Evolutionary conservation across 805 yeast genomes (phyloP), one percentile per base, ranked within the genome.

Genomic region (Wickerhamiella dianesei): DNA sequence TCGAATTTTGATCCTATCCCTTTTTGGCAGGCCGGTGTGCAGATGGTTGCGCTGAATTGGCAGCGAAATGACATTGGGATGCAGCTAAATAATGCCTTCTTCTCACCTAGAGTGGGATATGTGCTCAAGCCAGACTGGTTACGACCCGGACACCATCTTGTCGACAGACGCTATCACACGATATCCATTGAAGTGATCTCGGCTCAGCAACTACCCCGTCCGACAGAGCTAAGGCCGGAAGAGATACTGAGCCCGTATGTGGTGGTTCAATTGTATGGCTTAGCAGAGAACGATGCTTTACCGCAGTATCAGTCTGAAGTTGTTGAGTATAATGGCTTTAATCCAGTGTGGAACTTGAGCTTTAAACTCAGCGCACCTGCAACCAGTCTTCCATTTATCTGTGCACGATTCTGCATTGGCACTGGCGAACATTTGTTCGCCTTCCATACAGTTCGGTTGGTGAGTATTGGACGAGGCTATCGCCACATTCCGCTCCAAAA

Each of bases 31-130:
- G 67, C 73, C 42, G 99, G 99, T 0, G 80, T 74, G 9, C 98
- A 92, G 59, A 76, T 92, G 86, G 97, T 84, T 3, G 97, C 98
- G 0, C 80, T 95, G 0, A 92, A 89, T 59, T 89, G 96, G 96
- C 98, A 89, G 63, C 80, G 92, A 0, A 80, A 76, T 59, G 98
- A 92, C 59, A 49, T 77, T 16, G 96, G 96, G 0, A 89, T 88
- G 59, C 95, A 87, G 59, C 57, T 92, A 9, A 88, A 87, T 60
- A 82, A 82, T 51, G 84, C 3, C 66, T 87, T 73, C 86, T 89
- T 62, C 76, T 75, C 44, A 62, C 72, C 45, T 8, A 48, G 49
- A 2, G 45, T 14, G 0, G 99, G 99, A 0, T 92, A 85, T 59
- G 77, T 82, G 5, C 64, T 84, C 43, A 92, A 92, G 57, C 96